Percentiles rank a stretch among this genome's conserved stretches.
phyloP scores from a whole-genome alignment of 495 filamentous ascomycete species.

The Beverwykella pulmonaria region DNA sequence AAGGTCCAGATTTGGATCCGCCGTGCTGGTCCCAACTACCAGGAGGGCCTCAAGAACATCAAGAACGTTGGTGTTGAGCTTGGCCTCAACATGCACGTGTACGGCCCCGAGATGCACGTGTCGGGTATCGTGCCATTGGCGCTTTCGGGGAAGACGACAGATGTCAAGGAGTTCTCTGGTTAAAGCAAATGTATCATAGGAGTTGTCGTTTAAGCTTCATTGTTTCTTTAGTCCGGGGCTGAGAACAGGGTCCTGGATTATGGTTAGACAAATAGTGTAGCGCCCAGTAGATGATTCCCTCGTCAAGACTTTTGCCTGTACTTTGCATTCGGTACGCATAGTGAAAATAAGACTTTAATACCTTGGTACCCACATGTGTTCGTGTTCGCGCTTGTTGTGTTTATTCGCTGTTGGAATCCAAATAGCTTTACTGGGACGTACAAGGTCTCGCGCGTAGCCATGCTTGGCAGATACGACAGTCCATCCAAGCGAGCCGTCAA shows the following conservation, averaged over 20 bases:
- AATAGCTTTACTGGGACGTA: too few relatives aligned
- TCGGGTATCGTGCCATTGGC: conserved; percentile 70
- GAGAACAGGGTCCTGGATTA: conserved; percentile 3
- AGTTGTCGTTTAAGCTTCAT: conserved; percentile 5
- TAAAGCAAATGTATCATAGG: conserved; percentile 30
- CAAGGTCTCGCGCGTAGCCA: too few relatives aligned
- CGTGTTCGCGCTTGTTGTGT: neutral
- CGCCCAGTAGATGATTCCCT: conserved; percentile 1
- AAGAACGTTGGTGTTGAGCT: conserved; percentile 93
- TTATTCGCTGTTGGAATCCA: too few relatives aligned
- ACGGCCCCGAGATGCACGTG: conserved; percentile 94
- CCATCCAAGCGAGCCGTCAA: too few relatives aligned
- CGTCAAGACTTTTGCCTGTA: conserved; percentile 10
- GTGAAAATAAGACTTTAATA: conserved; percentile 14
- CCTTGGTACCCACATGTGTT: neutral
- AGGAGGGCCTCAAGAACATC: conserved; percentile 99
- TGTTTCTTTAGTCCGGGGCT: neutral
- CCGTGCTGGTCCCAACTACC: conserved; percentile 98
- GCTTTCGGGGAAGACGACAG: conserved; percentile 60
- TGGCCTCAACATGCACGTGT: conserved; percentile 92
- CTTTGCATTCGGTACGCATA: conserved; percentile 2
- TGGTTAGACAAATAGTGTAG: conserved; percentile 26
- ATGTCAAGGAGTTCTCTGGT: conserved; percentile 53
- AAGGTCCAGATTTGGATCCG: conserved; percentile 99
- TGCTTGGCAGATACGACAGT: too few relatives aligned